phyloP scores from a whole-genome alignment of 2,329 filamentous ascomycete species.

The Aspergillus eucalypticola region DNA sequence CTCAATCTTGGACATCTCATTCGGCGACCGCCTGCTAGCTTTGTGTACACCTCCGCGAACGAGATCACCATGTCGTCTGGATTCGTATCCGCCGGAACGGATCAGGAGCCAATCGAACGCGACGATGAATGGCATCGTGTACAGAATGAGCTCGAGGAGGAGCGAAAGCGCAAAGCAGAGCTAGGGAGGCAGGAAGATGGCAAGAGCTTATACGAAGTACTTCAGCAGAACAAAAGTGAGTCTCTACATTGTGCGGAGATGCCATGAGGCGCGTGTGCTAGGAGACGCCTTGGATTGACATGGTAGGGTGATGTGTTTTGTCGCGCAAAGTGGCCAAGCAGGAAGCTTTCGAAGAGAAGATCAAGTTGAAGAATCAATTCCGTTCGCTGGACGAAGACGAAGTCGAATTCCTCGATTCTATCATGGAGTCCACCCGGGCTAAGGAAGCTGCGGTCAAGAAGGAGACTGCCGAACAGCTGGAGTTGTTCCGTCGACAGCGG shows the following conservation, averaged over 20 bases:
- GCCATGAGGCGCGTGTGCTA: not conserved
- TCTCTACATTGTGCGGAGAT: constrained; percentile 11
- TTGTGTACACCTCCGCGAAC: not conserved
- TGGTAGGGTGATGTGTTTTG: constrained; percentile 38
- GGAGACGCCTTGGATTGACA: constrained; percentile 36
- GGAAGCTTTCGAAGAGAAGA: constrained; percentile 54
- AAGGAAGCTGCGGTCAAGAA: constrained; percentile 59
- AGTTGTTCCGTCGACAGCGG: constrained; percentile 59
- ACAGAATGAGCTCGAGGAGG: constrained; percentile 49
- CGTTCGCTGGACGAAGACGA: constrained; percentile 54
- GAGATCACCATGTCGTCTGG: constrained; percentile 44
- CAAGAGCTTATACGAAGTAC: constrained; percentile 51
- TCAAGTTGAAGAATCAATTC: constrained; percentile 53
- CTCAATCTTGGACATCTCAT: not conserved
- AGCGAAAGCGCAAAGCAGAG: constrained; percentile 47
- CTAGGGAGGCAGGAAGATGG: constrained; percentile 55
- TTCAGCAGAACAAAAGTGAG: constrained; percentile 54
- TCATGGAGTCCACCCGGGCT: constrained; percentile 58
- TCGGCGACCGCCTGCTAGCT: not conserved
- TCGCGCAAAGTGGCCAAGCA: constrained; percentile 47
- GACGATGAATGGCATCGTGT: constrained; percentile 48
- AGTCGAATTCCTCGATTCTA: constrained; percentile 55
- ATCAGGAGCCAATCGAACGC: constrained; percentile 40
- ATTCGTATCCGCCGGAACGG: constrained; percentile 48
- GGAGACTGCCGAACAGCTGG: constrained; percentile 61